Evolutionary conservation across 176 grass and related monocot genomes (phyloP).

Genomic region (Dendrocalamus sinicus): DNA sequence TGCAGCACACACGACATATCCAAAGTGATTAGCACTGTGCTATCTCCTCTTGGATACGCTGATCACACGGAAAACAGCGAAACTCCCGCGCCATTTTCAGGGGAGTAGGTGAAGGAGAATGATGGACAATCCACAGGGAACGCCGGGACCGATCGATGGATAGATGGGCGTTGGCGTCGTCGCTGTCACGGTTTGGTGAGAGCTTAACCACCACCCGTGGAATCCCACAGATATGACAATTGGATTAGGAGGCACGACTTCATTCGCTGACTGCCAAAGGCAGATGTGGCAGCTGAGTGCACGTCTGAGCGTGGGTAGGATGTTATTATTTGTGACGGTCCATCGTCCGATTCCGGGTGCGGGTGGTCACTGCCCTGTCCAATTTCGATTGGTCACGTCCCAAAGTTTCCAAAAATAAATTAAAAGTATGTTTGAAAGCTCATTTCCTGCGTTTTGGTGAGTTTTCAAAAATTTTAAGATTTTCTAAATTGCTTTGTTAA

Average conservation of each 20-base stretch:
- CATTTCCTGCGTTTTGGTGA: no score
- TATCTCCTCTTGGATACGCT: not conserved
- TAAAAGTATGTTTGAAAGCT: no score
- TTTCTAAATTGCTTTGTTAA: no score
- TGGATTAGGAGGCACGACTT: not conserved
- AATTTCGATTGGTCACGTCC: no score
- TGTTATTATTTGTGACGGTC: not conserved
- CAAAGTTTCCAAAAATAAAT: no score
- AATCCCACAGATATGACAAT: not conserved
- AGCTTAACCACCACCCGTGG: not conserved
- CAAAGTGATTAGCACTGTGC: not conserved
- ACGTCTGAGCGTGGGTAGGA: not conserved
- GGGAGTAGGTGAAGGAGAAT: constrained; percentile 38
- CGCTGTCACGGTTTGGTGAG: constrained; percentile 27
- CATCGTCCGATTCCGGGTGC: not conserved
- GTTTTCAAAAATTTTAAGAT: no score
- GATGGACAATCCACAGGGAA: not conserved
- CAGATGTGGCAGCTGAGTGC: not conserved
- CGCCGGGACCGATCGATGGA: not conserved
- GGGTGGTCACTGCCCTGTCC: not conserved
- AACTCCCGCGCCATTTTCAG: not conserved
- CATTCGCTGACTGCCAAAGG: not conserved
- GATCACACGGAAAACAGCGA: no score
- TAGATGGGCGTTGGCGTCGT: not conserved
- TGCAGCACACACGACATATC: no score